Evolutionary conservation across 202 grass and related monocot species (phyloP), one percentile per base, ranked within the genome.

Genomic region (Saccharum hybrid): DNA sequence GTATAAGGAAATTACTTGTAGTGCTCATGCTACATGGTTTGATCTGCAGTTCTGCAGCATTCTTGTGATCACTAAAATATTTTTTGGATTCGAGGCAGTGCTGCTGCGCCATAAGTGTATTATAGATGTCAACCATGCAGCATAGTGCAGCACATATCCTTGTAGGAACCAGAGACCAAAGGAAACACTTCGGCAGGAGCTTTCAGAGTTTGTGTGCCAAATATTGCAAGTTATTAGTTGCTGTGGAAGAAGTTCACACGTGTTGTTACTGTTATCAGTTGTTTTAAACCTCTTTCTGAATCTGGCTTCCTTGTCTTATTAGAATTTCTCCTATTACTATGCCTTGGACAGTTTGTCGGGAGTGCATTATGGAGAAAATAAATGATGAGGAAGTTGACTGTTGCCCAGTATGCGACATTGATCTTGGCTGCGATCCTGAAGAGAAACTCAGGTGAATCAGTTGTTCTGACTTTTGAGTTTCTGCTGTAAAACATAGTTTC

Each of bases 331-430:
- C 36, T 76, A 30, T 86, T 71, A 33, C 31, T 4, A 33, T 33
- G 66, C 49, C 48, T 87, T 48, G 41, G 49, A 68, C 88, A 99
- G 96, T 99, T 91, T 99, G 96, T 40, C 80, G 82, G 91, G 91
- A 88, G 61, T 99, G 96, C 68, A 92, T 99, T 83, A 78, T 92
- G 76, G 82, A 92, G 33, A 94, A 96, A 96, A 90, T 99, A 83
- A 84, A 89, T 57, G 88, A 91, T 0, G 93, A 99, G n/a, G 91
- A 99, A 21, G 22, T 78, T 10, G 93, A 92, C 10, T 82, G 63
- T 41, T 99, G 96, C 68, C 96, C 96, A 71, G 92, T 92, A 71
- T 99, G 96, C 79, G 63, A 88, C 10, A 89, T 88, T 80, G 72
- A 90, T 75, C 85, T 99, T 54, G 96, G 96, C 41, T 73, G 86